Evolutionary conservation across 257 asterid genomes (phyloP).

Genomic region (Verbena officinalis): DNA sequence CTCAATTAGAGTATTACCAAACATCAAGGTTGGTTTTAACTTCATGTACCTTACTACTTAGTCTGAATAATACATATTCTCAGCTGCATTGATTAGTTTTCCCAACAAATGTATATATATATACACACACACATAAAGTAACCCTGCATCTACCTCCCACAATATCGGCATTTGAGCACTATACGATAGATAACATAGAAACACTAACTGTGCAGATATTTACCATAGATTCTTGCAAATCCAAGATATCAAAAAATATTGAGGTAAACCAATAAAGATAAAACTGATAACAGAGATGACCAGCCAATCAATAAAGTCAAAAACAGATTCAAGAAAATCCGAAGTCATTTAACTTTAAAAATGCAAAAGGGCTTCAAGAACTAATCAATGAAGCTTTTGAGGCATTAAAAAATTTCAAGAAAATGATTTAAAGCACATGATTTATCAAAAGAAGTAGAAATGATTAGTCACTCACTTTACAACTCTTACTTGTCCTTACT

Average conservation of each 20-base stretch:
- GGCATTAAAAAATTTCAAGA: conserved; percentile 43
- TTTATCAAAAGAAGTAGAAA: conserved; percentile 63
- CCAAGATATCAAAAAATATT: conserved; percentile 21
- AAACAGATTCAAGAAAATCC: conserved; percentile 31
- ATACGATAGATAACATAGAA: conserved; percentile 2
- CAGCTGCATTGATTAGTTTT: too few species aligned
- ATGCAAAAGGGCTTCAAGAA: conserved; percentile 39
- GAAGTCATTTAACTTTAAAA: conserved; percentile 31
- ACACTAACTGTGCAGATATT: not conserved
- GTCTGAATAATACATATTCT: too few species aligned
- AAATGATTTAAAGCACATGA: conserved; percentile 41
- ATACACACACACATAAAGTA: conserved; percentile 6
- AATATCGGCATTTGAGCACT: conserved; percentile 18
- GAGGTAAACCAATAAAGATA: conserved; percentile 15
- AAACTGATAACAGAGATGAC: conserved; percentile 22
- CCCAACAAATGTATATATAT: too few species aligned
- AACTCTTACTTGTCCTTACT: conserved; percentile 35
- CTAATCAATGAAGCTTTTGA: conserved; percentile 40
- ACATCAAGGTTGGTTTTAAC: conserved; percentile 6
- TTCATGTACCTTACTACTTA: conserved; percentile 19
- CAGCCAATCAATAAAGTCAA: conserved; percentile 54
- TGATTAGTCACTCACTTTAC: conserved; percentile 51
- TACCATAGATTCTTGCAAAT: conserved; percentile 24
- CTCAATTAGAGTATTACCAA: not conserved
- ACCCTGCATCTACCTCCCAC: conserved; percentile 15